Percentiles rank a stretch among this genome's conserved stretches.
Evolutionary conservation across 1,139 yeast genomes (phyloP).

Genomic region (Yamadazyma songkhlaensis): DNA sequence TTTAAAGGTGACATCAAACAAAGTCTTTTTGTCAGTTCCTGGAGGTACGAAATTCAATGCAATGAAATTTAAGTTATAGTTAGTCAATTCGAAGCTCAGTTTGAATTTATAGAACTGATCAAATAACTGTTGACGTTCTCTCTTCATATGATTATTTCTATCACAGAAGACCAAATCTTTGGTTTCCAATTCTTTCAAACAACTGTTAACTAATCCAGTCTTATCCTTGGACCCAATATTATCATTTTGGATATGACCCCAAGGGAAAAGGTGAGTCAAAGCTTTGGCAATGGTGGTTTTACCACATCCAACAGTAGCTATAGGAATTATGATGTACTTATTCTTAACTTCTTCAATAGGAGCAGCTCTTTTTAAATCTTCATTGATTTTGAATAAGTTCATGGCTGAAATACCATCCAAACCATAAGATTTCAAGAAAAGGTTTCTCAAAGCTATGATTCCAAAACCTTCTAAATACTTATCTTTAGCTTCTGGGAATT

Average conservation of each 20-base stretch:
- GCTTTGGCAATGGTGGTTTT: constrained; percentile 81
- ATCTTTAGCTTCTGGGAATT: constrained; percentile 42
- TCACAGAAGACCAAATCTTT: constrained; percentile 67
- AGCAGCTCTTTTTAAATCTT: constrained; percentile 15
- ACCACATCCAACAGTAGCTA: constrained; percentile 94
- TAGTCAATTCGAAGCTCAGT: constrained; percentile 32
- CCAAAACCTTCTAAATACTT: constrained; percentile 61
- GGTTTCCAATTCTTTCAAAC: constrained; percentile 36
- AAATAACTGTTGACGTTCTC: constrained; percentile 70
- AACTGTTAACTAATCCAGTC: constrained; percentile 49
- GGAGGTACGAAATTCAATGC: constrained; percentile 61
- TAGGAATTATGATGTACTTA: constrained; percentile 70
- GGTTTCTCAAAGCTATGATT: constrained; percentile 66
- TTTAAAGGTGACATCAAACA: constrained; percentile 52
- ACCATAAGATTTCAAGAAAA: constrained; percentile 48
- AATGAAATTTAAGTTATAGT: constrained; percentile 44
- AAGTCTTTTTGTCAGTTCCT: constrained; percentile 19
- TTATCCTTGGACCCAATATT: constrained; percentile 54
- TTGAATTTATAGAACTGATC: constrained; percentile 45
- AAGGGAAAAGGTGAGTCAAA: constrained; percentile 49
- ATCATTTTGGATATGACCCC: constrained; percentile 89
- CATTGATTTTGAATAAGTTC: constrained; percentile 25
- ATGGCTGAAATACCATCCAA: constrained; percentile 31
- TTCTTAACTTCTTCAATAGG: constrained; percentile 9
- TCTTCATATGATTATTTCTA: constrained; percentile 72